These are phyloP conservation scores for Phaeotremella fagi DNA, from an alignment of 768 basidiomycete genomes.

Conservation along the genomic window DNA sequence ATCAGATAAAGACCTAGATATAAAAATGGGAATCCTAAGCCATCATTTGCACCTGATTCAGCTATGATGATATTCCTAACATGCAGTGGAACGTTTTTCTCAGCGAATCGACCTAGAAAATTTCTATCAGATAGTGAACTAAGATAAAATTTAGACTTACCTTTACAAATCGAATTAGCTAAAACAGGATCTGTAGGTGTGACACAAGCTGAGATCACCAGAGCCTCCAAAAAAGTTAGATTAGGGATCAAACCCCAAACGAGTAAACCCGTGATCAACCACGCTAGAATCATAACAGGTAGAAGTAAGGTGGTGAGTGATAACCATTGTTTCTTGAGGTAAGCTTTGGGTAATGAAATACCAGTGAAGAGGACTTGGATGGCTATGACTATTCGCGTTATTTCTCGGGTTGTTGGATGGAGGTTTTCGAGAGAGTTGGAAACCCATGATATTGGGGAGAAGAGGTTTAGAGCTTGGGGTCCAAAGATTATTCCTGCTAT, in stretches of 20 bases:
- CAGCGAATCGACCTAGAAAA: slow-evolving; percentile 48
- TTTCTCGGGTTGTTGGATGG: slow-evolving; percentile 36
- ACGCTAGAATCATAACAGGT: slow-evolving; percentile 50
- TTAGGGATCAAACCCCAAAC: slow-evolving; percentile 49
- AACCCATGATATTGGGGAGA: slow-evolving; percentile 48
- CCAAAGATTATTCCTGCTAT: slow-evolving; percentile 47
- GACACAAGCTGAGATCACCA: slow-evolving; percentile 50
- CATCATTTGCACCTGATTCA: slow-evolving; percentile 52
- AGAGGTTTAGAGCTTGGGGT: slow-evolving; percentile 45
- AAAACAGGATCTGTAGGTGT: slow-evolving; percentile 52
- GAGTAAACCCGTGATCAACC: slow-evolving; percentile 48
- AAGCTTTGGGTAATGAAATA: slow-evolving; percentile 48
- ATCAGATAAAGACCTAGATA: slow-evolving; percentile 48
- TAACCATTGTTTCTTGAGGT: slow-evolving; percentile 45
- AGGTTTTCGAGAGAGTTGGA: slow-evolving; percentile 13
- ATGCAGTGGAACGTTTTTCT: slow-evolving; percentile 48
- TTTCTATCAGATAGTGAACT: slow-evolving; percentile 6
- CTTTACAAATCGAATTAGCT: slow-evolving; percentile 45
- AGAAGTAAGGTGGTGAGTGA: slow-evolving; percentile 47
- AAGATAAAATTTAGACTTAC: slow-evolving; percentile 1
- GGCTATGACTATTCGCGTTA: slow-evolving; percentile 49
- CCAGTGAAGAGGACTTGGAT: slow-evolving; percentile 48
- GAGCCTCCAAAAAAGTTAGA: slow-evolving; percentile 48
- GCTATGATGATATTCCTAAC: slow-evolving; percentile 51
- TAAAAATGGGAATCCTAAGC: slow-evolving; percentile 51